phyloP scores from a whole-genome alignment of 192 early-diverging fungal species.

The Chytriomyces sp. region DNA sequence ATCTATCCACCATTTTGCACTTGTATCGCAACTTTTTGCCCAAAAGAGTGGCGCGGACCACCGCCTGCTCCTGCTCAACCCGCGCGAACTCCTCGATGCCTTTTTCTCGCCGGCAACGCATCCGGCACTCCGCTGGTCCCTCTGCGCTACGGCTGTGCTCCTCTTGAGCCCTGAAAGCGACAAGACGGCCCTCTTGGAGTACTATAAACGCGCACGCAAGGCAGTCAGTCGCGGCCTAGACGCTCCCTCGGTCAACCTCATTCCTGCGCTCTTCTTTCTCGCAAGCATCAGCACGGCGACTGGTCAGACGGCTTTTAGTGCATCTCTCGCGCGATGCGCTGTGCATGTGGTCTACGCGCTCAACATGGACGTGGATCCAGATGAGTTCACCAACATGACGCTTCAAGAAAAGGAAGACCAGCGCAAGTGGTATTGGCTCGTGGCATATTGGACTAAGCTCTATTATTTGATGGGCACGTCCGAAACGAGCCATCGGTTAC shows the following conservation, averaged over 20 bases:
- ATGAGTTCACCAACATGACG: not conserved
- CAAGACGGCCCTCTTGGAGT: not conserved
- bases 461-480: not conserved
- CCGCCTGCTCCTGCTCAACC: not conserved
- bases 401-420: not conserved
- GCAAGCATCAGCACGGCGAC: not conserved
- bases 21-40: not conserved
- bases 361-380: not conserved
- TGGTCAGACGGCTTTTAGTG: not conserved
- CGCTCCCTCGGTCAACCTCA: not conserved
- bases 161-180: not conserved
- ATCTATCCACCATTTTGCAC: not conserved
- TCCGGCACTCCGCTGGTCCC: not conserved
- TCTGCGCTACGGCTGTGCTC: not conserved
- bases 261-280: not conserved
- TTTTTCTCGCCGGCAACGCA: not conserved
- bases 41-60: not conserved
- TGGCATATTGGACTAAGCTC: not conserved
- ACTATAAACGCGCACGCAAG: not conserved
- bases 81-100: not conserved
- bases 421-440: not conserved
- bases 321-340: not conserved
- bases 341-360: not conserved
- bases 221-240: not conserved
- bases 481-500: not conserved